A percentile compares a stretch with the other conserved stretches of the same genome.
Evolutionary conservation across 2,329 filamentous ascomycete species (phyloP).

Genomic region (Cladophialophora immunda): DNA sequence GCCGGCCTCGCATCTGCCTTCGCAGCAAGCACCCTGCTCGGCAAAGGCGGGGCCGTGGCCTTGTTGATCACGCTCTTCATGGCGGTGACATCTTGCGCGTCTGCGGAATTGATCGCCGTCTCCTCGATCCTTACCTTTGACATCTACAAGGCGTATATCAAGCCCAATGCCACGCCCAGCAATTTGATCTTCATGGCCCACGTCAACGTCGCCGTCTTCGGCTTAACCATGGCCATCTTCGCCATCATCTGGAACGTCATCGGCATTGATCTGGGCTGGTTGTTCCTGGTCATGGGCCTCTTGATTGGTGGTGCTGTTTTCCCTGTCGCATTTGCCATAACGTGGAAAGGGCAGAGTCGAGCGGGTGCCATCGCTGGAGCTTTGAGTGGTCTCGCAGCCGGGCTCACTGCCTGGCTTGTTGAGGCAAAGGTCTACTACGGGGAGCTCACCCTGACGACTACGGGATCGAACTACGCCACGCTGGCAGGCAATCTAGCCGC

Average conservation of each 20-base stretch:
- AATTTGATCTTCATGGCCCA: constrained; percentile 83
- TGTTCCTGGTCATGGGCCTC: constrained; percentile 75
- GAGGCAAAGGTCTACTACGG: constrained; percentile 75
- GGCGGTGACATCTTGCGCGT: constrained; percentile 78
- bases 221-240: constrained; percentile 33
- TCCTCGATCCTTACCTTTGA: constrained; percentile 90
- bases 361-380: constrained; percentile 48
- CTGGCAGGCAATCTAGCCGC: constrained; percentile 78
- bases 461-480: constrained; percentile 71
- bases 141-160: constrained; percentile 85
- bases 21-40: constrained; percentile 41
- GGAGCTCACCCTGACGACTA: constrained; percentile 73
- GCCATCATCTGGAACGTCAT: constrained; percentile 35
- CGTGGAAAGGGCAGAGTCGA: constrained; percentile 82
- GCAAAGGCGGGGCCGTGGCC: constrained; percentile 41
- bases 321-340: constrained; percentile 78
- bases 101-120: constrained; percentile 83
- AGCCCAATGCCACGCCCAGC: constrained; percentile 76
- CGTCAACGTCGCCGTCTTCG: constrained; percentile 73
- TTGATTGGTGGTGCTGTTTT: constrained; percentile 86
- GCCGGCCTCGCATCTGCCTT: constrained; percentile 42
- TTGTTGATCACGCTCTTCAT: constrained; percentile 44
- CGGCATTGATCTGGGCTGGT: constrained; percentile 35
- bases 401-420: constrained; percentile 79
- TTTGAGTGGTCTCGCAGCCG: constrained; percentile 72